Conservation (phyloP, 805 yeast genomes). For the Yamadazyma phyllophila region DNA sequence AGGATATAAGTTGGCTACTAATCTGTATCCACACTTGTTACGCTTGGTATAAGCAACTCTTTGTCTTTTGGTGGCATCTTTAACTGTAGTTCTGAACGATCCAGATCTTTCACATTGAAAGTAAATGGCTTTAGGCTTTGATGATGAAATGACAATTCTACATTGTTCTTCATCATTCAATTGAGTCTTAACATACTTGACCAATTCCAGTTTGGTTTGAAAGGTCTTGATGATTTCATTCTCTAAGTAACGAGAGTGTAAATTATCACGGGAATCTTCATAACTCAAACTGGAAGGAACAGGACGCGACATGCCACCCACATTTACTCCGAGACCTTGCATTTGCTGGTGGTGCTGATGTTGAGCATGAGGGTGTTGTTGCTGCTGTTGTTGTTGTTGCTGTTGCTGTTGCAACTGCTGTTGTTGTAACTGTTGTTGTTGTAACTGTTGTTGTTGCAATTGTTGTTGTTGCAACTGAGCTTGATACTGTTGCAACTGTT, state of each 20-base stretch:
- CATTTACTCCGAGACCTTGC: slow-evolving; percentile 8
- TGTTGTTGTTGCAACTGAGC: slow-evolving; percentile 7
- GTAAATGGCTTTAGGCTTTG: slow-evolving; percentile 48
- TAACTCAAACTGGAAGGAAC: slow-evolving; percentile 8
- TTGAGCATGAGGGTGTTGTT: slow-evolving; percentile 13
- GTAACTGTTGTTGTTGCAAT: slow-evolving; percentile 15
- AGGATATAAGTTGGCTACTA: slow-evolving; percentile 44
- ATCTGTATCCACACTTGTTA: slow-evolving; percentile 45
- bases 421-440: slow-evolving; percentile 19
- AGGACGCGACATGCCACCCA: background rate
- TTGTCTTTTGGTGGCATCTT: slow-evolving; percentile 44
- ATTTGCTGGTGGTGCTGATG: slow-evolving; percentile 14
- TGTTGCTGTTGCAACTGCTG: slow-evolving; percentile 13
- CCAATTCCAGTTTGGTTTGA: slow-evolving; percentile 25
- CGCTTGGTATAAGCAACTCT: slow-evolving; percentile 48
- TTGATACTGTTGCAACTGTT: background rate
- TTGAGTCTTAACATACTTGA: slow-evolving; percentile 35
- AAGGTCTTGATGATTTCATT: slow-evolving; percentile 33
- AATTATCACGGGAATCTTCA: slow-evolving; percentile 16
- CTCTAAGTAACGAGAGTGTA: slow-evolving; percentile 25
- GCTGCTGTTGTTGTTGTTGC: slow-evolving; percentile 16
- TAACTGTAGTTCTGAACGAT: slow-evolving; percentile 45
- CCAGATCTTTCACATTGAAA: slow-evolving; percentile 47
- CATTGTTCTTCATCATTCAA: slow-evolving; percentile 38
- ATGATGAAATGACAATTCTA: slow-evolving; percentile 45